Evolutionary conservation across 2,329 filamentous ascomycete genomes (phyloP), one percentile per base, ranked within the genome.

Genomic region (Colletotrichum liaoningense): DNA sequence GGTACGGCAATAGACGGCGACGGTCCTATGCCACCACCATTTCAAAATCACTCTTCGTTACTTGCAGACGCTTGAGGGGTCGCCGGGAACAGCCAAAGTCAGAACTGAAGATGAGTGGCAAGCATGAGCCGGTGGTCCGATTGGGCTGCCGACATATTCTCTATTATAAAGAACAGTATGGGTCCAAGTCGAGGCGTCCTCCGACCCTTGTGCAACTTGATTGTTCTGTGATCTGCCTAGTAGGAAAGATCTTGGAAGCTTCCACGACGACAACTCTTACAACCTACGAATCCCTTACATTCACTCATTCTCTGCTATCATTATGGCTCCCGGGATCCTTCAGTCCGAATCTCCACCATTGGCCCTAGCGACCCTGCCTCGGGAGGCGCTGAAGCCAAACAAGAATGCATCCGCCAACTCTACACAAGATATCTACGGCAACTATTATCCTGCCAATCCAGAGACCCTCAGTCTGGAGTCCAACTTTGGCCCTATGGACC

Each of bases 1-100:
- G 56, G 58, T 63, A 42, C 57, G 57, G 66, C 14, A 68, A 46
- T 28, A 68, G 57, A 68, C 57, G 66, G 66, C 49, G 46, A 46
- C 35, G 26, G 46, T 38, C 19, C 35, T 22, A n/a, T 60, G 5
- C 9, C 55, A 52, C 6, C 49, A 26, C 11, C 9, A 24, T 1
- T 30, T 16, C 5, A 11, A 24, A 55, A 8, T 7, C 14, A 5
- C 16, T 3, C 38, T 16, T 16, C 14, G 16, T 42, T 1, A 42
- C 38, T 42, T 42, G 38, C 38, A 7, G 16, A 42, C 14, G 38
- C 1, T 14, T 42, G 5, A 16, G 14, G 5, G 16, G 16, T 42
- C 6, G 14, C 19, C 16, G 38, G 35, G 14, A 16, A 16, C 7
- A 42, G 14, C 38, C 2, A 42, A 8, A 16, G 38, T 42, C 16